Percentiles rank a stretch among this genome's conserved stretches.
These are phyloP conservation scores for Aspergillus fischeri DNA, from an alignment of 2,329 filamentous ascomycete genomes.

Conservation along the genomic window DNA sequence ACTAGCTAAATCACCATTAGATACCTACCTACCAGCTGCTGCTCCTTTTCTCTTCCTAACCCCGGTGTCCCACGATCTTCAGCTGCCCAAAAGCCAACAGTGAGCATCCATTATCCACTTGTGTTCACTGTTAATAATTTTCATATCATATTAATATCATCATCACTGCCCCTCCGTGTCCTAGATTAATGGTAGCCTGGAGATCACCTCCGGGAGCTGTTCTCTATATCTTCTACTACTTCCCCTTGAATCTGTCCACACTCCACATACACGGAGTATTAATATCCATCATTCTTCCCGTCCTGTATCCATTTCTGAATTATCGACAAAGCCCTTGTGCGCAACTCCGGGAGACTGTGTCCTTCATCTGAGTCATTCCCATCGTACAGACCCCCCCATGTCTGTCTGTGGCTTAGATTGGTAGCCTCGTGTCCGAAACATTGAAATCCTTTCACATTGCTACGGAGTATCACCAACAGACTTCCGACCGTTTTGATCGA, in stretches of 20 bases:
- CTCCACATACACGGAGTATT: neutral
- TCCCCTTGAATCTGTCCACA: neutral
- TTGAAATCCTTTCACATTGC: neutral
- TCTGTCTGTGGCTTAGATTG: neutral
- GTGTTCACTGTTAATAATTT: neutral
- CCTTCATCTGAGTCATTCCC: too few species aligned
- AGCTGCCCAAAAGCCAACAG: neutral
- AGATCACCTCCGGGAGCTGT: neutral
- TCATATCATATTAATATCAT: neutral
- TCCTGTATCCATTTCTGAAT: neutral
- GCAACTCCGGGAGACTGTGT: neutral
- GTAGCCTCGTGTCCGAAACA: neutral
- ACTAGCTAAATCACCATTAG: neutral
- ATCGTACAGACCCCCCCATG: too few species aligned
- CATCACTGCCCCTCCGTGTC: neutral
- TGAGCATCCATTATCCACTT: neutral
- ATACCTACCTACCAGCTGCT: neutral
- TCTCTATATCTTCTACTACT: neutral
- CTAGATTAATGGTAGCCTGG: neutral
- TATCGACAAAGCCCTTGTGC: neutral
- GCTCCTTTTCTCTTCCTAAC: neutral
- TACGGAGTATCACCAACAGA: neutral
- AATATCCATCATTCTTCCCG: neutral
- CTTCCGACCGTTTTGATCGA: neutral
- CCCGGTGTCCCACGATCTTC: neutral